Conservation (phyloP, 176 grass and related monocot genomes). For the Bolboschoenus planiculmis region DNA sequence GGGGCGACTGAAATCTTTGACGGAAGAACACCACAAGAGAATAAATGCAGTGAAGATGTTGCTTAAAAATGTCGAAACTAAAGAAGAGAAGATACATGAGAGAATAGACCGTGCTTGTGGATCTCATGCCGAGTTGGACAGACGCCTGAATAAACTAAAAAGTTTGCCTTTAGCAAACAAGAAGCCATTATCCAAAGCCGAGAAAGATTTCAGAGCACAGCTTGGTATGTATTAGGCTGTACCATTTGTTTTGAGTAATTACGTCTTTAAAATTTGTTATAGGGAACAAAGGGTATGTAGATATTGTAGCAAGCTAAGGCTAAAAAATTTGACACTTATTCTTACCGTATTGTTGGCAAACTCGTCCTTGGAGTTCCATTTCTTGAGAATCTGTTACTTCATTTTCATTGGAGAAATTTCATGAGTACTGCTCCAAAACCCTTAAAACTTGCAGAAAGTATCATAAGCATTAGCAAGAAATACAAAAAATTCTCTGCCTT, state of each 20-base stretch:
- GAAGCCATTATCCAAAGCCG: constrained; percentile 80
- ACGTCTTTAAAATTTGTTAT: not conserved
- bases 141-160: constrained; percentile 76
- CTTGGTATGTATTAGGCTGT: constrained; percentile 41
- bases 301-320: not conserved
- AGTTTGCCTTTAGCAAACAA: constrained; percentile 72
- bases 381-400: not conserved
- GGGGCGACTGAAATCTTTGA: constrained; percentile 55
- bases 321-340: not conserved
- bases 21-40: constrained; percentile 69
- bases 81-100: constrained; percentile 47
- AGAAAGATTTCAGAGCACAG: constrained; percentile 81
- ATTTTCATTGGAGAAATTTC: not conserved
- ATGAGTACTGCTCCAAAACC: not conserved
- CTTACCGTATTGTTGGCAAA: not conserved
- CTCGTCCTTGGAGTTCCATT: not conserved
- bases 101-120: constrained; percentile 46
- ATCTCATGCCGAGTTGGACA: constrained; percentile 64
- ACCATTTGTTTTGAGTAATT: not conserved
- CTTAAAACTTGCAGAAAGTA: no score
- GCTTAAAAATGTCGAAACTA: constrained; percentile 54
- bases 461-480: no score
- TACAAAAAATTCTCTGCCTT: no score
- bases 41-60: constrained; percentile 52
- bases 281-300: not conserved